Evolutionary conservation across 495 filamentous ascomycete genomes (phyloP), one percentile per base, ranked within the genome.

Genomic region (Zalerion maritima): DNA sequence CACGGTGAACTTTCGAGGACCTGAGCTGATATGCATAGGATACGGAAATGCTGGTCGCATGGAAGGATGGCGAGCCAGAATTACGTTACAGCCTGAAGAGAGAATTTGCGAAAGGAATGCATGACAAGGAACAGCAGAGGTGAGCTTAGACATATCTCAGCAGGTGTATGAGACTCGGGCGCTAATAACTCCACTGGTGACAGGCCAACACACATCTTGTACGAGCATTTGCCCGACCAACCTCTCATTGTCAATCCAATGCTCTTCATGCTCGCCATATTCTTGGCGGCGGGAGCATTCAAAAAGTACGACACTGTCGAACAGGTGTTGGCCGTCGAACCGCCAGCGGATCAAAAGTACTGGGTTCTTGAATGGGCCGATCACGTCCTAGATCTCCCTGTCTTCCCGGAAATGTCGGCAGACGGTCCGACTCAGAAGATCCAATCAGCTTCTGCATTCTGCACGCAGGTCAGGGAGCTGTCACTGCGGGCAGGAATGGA

Each of bases 341-440:
- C 23, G 13, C 14, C 24, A 24, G 29, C 18, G 18, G 18, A 26
- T 17, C 25, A 24, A 37, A 37, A 37, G 28, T 37, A 32, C 29
- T 19, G 29, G 34, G 32, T 37, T 18, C 31, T 37, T 10, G 23
- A 38, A 21, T 38, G 18, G 24, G 30, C 14, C 14, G 22, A 38
- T 7, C 11, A 23, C 24, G 12, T 39, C 18, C 14, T 23, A 16
- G 31, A 39, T 13, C 12, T 18, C 24, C 31, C 24, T 2, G 36
- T 35, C 11, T 39, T 35, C 28, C 35, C 16, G 15, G 30, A 38
- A 31, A 39, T 39, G 18, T 33, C 22, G 21, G 12, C n/a, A 21
- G 28, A 39, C 31, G 31, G 35, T 21, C 35, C 35, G 15, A 36
- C 20, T 13, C 20, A 39, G 21, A 42, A 39, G 26, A 32, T 28